Base-by-base conservation (phyloP, 371 early-diverging fungal species). In the Funneliformis caledonium region DNA sequence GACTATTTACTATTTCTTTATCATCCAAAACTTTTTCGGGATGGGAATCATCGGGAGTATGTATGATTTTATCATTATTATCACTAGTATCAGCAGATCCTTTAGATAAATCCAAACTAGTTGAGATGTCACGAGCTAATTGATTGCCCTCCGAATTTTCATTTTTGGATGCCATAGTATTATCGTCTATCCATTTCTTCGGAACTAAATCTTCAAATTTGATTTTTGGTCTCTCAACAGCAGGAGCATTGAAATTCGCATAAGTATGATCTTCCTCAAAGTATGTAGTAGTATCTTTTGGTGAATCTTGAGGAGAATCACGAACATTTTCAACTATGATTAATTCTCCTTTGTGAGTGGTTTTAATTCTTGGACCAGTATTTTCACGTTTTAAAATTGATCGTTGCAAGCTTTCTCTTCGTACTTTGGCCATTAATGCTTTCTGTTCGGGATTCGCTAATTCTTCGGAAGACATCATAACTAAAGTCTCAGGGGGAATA, bases 391-490 rank as follows among this genome's bases (percentile, higher is more conserved):
- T 47, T 31, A 81, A 59, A 22, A 81, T 67, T 6, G 81, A 81
- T 74, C 93, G 89, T 60, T 90, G 89, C 19, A 94, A 86, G 50
- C 89, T 88, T 80, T 89, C 86, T 78, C 90, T 84, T 56, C 93
- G 88, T 62, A 93, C 85, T 14, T 89, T 88, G 74, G 90, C 92
- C 2, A 89, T 86, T 83, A 88, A 88, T 10, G 89, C 89, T 81
- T 89, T 88, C 26, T 93, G 84, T 72, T 91, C 92, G 1, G 93
- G 94, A 82, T 94, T 94, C 2, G 92, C 94, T 82, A 95, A 88
- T 65, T 94, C 94, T 76, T 93, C 92, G 8, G 92, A 88, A 0
- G 93, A 88, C 85, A 94, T 90, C n/a, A 87, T 86, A 56, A 94
- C 92, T 11, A 95, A 88, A n/a, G 86, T 88, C 19, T 83, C 82